phyloP scores from a whole-genome alignment of 2,329 filamentous ascomycete genomes.

The Botryotinia convoluta region DNA sequence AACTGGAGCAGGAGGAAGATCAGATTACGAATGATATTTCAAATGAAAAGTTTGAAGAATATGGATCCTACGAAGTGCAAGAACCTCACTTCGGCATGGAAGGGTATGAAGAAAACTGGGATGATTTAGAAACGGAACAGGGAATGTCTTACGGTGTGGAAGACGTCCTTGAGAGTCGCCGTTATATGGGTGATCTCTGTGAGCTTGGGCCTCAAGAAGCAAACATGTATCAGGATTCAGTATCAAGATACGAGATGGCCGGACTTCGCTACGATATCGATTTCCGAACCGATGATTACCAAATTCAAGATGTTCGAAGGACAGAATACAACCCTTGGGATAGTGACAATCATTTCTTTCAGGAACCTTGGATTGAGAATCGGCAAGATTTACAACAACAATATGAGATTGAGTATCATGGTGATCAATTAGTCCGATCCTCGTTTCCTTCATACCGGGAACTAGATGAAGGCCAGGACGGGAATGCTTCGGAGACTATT shows the following conservation, averaged over 20 bases:
- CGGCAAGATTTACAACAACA: background rate
- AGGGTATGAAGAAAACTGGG: background rate
- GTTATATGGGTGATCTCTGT: background rate
- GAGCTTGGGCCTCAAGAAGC: background rate
- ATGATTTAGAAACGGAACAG: background rate
- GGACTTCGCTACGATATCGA: background rate
- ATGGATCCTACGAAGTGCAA: background rate
- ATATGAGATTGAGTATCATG: background rate
- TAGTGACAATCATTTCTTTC: background rate
- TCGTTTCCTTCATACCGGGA: background rate
- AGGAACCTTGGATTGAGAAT: background rate
- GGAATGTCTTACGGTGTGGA: background rate
- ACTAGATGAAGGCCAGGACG: background rate
- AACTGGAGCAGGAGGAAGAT: slow-evolving; percentile 1
- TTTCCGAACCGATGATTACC: background rate
- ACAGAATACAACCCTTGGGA: background rate
- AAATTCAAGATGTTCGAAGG: background rate
- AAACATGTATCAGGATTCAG: background rate
- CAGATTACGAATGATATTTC: background rate
- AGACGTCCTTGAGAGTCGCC: background rate
- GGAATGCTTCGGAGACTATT: background rate
- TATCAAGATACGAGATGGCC: background rate
- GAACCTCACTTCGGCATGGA: background rate
- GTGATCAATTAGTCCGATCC: background rate
- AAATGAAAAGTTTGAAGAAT: background rate